phyloP scores from a whole-genome alignment of 495 filamentous ascomycete species.

The Niebla homalea region DNA sequence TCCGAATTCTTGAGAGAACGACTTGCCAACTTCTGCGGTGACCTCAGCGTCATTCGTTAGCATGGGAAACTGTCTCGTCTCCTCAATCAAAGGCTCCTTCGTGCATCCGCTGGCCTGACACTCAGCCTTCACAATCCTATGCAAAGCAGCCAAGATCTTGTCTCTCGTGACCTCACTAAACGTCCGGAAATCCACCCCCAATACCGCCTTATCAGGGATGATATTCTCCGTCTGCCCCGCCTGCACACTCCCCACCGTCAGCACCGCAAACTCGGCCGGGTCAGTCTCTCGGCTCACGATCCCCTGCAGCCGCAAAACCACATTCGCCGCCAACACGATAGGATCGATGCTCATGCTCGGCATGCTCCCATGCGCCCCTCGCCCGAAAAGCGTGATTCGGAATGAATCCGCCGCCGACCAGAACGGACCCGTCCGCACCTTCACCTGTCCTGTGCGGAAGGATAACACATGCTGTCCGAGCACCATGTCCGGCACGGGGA shows the following conservation, averaged over 20 bases:
- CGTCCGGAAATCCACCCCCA: slow-evolving; percentile 35
- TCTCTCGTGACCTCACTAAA: slow-evolving; percentile 28
- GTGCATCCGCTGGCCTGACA: slow-evolving; percentile 35
- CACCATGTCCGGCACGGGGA: slow-evolving; percentile 36
- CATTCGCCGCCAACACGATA: slow-evolving; percentile 33
- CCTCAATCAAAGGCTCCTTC: slow-evolving; percentile 29
- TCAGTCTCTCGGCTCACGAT: slow-evolving; percentile 38
- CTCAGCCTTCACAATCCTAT: slow-evolving; percentile 39
- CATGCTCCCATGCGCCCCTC: slow-evolving; percentile 37
- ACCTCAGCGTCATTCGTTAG: slow-evolving; percentile 28
- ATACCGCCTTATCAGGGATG: slow-evolving; percentile 34
- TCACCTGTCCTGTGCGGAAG: slow-evolving; percentile 30
- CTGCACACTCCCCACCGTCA: slow-evolving; percentile 39
- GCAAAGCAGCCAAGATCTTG: slow-evolving; percentile 27
- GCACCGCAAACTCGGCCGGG: slow-evolving; percentile 34
- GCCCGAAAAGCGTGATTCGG: slow-evolving; percentile 37
- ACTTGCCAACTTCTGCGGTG: slow-evolving; percentile 18
- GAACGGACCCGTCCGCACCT: slow-evolving; percentile 27
- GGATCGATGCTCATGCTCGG: slow-evolving; percentile 41
- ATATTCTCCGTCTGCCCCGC: slow-evolving; percentile 41
- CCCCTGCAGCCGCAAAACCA: slow-evolving; percentile 35
- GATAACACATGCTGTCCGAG: slow-evolving; percentile 42
- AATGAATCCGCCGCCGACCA: slow-evolving; percentile 34
- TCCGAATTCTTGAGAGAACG: slow-evolving; percentile 29
- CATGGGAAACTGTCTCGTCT: slow-evolving; percentile 32